Evolutionary conservation across 352 stramenopile species (phyloP).

Genomic region (Phytophthora fragariaefolia): DNA sequence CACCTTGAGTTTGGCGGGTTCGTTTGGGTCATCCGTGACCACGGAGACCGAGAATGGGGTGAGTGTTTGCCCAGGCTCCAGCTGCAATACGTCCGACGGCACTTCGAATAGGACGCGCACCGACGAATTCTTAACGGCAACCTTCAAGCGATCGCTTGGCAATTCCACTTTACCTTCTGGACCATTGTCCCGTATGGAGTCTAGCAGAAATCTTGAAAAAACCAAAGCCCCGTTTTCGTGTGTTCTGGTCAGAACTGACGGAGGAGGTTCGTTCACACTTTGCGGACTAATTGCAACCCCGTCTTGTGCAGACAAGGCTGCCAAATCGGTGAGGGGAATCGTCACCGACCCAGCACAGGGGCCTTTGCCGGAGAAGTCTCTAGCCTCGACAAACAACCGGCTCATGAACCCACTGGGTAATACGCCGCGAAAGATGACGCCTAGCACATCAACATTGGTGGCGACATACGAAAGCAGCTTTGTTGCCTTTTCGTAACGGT

Average conservation of each 20-base stretch:
- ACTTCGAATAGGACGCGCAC: conserved; percentile 73
- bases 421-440: conserved; percentile 60
- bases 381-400: conserved; percentile 60
- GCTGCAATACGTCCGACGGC: conserved; percentile 43
- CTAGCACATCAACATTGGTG: conserved; percentile 70
- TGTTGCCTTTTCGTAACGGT: conserved; percentile 63
- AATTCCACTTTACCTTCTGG: conserved; percentile 21
- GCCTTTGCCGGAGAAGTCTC: conserved; percentile 69
- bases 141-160: conserved; percentile 53
- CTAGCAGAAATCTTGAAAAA: conserved; percentile 59
- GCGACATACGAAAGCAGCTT: conserved; percentile 58
- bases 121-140: conserved; percentile 69
- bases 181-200: conserved; percentile 17
- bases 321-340: conserved; percentile 65
- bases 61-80: conserved; percentile 50
- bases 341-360: conserved; percentile 60
- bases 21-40: conserved; percentile 45
- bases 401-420: conserved; percentile 62
- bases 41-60: conserved; percentile 62
- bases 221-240: conserved; percentile 70
- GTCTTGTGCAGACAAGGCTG: conserved; percentile 31
- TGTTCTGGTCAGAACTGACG: conserved; percentile 31
- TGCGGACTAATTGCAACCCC: conserved; percentile 16
- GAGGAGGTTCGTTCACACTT: conserved; percentile 4
- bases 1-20: conserved; percentile 53